Percentiles rank a stretch among this genome's conserved stretches.
phyloP scores from a whole-genome alignment of 1,284 basidiomycete genomes.

The Golubevia pallescens region DNA sequence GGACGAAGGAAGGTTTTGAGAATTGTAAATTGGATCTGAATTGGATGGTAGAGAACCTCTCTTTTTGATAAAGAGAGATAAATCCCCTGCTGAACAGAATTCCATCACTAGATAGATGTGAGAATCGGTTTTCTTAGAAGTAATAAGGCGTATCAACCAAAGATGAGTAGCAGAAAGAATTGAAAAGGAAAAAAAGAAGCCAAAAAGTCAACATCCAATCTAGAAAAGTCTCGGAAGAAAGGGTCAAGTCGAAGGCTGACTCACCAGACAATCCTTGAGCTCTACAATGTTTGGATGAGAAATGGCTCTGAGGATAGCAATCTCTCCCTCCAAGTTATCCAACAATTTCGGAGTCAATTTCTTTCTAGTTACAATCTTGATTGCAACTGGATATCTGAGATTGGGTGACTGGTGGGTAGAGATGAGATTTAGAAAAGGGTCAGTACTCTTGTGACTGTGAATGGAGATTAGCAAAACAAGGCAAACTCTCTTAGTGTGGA shows the following conservation, averaged over 20 bases:
- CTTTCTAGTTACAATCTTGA: conserved; percentile 59
- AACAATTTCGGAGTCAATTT: conserved; percentile 62
- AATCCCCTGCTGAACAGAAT: conserved; percentile 55
- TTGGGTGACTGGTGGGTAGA: background rate
- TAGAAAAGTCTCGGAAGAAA: background rate
- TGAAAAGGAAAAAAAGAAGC: background rate
- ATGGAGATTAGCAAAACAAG: too few species aligned
- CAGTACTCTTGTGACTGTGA: background rate
- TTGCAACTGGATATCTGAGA: conserved; percentile 25
- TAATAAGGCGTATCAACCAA: too few species aligned
- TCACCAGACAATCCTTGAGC: conserved; percentile 53
- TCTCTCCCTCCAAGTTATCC: conserved; percentile 61
- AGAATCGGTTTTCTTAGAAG: conserved; percentile 34
- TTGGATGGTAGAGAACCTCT: conserved; percentile 2
- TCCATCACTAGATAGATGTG: conserved; percentile 64
- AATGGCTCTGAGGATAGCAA: conserved; percentile 57
- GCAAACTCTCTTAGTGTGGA: too few species aligned
- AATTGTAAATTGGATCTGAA: background rate
- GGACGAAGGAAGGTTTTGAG: conserved; percentile 7
- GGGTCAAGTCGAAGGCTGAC: background rate
- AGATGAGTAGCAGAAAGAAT: background rate
- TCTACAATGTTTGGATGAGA: conserved; percentile 62
- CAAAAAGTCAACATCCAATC: background rate
- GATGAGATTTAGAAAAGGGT: background rate
- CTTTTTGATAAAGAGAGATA: conserved; percentile 51